A percentile compares a stretch with the other conserved stretches of the same genome.
These are phyloP conservation scores for Talaromyces amestolkiae DNA, from an alignment of 2,329 filamentous ascomycete species.

Conservation along the genomic window DNA sequence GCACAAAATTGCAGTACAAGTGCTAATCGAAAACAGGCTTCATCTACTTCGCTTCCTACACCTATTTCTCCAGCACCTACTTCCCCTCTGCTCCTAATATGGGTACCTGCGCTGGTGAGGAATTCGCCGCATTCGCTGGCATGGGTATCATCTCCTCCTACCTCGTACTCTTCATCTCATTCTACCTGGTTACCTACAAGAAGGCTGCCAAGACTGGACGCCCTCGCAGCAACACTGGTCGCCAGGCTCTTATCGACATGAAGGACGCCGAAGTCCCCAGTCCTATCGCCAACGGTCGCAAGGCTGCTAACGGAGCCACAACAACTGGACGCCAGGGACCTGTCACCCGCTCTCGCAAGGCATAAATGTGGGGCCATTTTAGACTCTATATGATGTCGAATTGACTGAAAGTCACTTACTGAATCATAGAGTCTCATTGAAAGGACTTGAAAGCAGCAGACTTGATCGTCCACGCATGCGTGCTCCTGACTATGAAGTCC, in stretches of 20 bases:
- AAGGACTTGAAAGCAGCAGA: not conserved
- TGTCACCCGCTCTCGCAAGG: slow-evolving; percentile 49
- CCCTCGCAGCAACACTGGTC: slow-evolving; percentile 61
- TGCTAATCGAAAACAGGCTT: slow-evolving; percentile 63
- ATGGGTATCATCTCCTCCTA: slow-evolving; percentile 92
- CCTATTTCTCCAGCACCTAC: slow-evolving; percentile 93
- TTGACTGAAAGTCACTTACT: not conserved
- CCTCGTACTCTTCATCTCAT: slow-evolving; percentile 96
- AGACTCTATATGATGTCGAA: not conserved
- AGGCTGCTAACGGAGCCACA: slow-evolving; percentile 30
- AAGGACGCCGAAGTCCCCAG: slow-evolving; percentile 64
- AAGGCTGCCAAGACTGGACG: slow-evolving; percentile 57
- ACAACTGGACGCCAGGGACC: slow-evolving; percentile 43
- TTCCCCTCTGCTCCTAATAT: slow-evolving; percentile 78
- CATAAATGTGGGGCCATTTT: slow-evolving; percentile 31
- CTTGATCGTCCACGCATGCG: not conserved
- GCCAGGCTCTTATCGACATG: slow-evolving; percentile 82
- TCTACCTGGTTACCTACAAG: slow-evolving; percentile 94
- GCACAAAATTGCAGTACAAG: not conserved
- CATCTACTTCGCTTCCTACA: slow-evolving; percentile 99
- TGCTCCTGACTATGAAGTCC: not conserved
- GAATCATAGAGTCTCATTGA: not conserved
- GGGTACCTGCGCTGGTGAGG: slow-evolving; percentile 88
- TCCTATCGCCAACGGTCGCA: slow-evolving; percentile 22
- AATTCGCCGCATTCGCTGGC: slow-evolving; percentile 90